Percentiles rank a stretch among this genome's conserved stretches.
Evolutionary conservation across 1,139 yeast species (phyloP).

Genomic region (Scheffersomyces cryptocercus): DNA sequence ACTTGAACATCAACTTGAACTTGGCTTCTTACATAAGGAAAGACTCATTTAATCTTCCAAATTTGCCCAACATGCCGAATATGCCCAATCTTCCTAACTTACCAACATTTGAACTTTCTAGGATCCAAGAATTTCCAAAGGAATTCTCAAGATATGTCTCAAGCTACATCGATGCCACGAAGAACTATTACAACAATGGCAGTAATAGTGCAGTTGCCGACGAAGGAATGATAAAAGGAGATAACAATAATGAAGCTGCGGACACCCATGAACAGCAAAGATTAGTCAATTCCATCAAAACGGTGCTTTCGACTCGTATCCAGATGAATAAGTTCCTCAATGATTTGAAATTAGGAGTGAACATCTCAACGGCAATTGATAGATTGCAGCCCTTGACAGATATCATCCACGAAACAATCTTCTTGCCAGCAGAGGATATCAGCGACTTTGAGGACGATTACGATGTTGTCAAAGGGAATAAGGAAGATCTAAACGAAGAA

Average conservation of each 20-base stretch:
- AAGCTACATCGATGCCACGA: constrained; percentile 19
- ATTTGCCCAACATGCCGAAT: constrained; percentile 9
- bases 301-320: constrained; percentile 41
- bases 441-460: constrained; percentile 27
- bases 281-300: constrained; percentile 31
- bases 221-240: not conserved
- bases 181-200: constrained; percentile 4
- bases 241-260: constrained; percentile 1
- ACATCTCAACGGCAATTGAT: constrained; percentile 55
- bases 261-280: constrained; percentile 10
- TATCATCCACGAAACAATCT: constrained; percentile 48
- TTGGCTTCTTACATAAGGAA: constrained; percentile 15
- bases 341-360: constrained; percentile 53
- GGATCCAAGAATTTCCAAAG: constrained; percentile 28
- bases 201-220: constrained; percentile 4
- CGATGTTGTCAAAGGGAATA: constrained; percentile 6
- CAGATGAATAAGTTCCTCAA: constrained; percentile 52
- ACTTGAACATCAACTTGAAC: constrained; percentile 20
- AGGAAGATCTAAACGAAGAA: constrained; percentile 10
- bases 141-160: constrained; percentile 33
- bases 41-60: constrained; percentile 10
- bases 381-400: constrained; percentile 58
- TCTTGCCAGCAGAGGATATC: constrained; percentile 51
- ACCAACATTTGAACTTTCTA: constrained; percentile 21
- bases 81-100: constrained; percentile 22